Base-by-base conservation (phyloP, 352 stramenopile species). In the Globisporangium splendens region DNA sequence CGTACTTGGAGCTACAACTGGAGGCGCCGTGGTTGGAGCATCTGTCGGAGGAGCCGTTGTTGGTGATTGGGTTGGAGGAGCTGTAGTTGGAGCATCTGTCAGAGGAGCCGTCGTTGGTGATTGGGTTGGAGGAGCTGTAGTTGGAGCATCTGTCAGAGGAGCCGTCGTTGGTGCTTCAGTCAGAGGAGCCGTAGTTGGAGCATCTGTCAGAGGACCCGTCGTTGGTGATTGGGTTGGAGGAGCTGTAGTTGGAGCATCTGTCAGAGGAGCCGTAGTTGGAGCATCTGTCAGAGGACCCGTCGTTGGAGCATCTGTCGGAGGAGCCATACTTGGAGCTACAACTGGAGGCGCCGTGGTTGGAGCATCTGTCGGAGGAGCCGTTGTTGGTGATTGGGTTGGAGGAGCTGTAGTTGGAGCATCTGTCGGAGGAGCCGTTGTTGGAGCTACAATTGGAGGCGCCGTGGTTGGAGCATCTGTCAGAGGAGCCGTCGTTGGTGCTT, bases 321-420 rank as follows among this genome's bases (percentile, higher is more conserved):
- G 47, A 10, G 47, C 22, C 14, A 1, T 41, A 22, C 8, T 24
- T 21, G 28, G 38, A 15, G 47, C 47, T 58, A 33, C 31, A 18
- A 39, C 5, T 41, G 44, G 46, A 1, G 50, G 35, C 31, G 44
- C 24, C 31, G 42, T 12, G 7, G 46, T 62, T 62, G 60, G 60
- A 31, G 46, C 46, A 22, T 50, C 6, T 17, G 46, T 62, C 6
- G 56, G 38, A 46, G 61, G 20, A 24, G 35, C 22, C 8, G 20
- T 14, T 2, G 53, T 31, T 39, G 53, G 20, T 38, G 53, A 20
- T 21, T 2, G 3, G n/a, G 33, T 53, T 8, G 47, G 47, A 42
- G 57, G 48, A n/a, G 46, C 22, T 58, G 7, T 8, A 15, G 22
- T 62, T 51, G 56, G 50, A 15, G 50, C 20, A 7, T 62, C 38